Conservation (phyloP, 2,329 filamentous ascomycete genomes). For the Fusarium brachygibbosum region DNA sequence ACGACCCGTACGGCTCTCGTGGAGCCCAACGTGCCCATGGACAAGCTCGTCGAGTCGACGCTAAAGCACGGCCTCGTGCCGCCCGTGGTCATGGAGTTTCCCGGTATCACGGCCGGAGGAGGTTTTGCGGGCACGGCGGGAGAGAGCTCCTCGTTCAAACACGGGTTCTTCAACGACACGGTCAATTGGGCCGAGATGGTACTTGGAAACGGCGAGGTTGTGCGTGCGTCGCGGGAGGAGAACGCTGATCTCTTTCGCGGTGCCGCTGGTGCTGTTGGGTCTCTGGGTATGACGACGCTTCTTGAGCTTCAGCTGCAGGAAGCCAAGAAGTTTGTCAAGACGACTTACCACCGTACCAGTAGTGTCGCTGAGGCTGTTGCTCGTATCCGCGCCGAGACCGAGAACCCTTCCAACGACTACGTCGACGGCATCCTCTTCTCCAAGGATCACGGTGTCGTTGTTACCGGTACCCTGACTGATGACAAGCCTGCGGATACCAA, state of each 20-base stretch:
- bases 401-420: constrained; percentile 66
- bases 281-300: constrained; percentile 73
- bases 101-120: constrained; percentile 77
- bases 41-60: constrained; percentile 70
- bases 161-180: constrained; percentile 75
- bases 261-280: constrained; percentile 76
- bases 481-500: constrained; percentile 51
- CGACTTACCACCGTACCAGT: constrained; percentile 66
- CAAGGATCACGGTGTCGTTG: constrained; percentile 67
- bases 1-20: constrained; percentile 69
- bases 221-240: constrained; percentile 66
- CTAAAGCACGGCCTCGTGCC: constrained; percentile 69
- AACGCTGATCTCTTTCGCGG: constrained; percentile 73
- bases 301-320: constrained; percentile 72
- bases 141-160: constrained; percentile 76
- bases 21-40: constrained; percentile 79
- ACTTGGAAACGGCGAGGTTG: constrained; percentile 70
- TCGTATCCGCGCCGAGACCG: constrained; percentile 61
- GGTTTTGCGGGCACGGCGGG: constrained; percentile 75
- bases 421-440: constrained; percentile 78
- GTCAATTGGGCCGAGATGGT: constrained; percentile 75
- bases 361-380: constrained; percentile 56
- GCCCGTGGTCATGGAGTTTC: constrained; percentile 78
- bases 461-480: constrained; percentile 70
- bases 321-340: constrained; percentile 68